Evolutionary conservation across 1,284 basidiomycete species (phyloP), one percentile per base, ranked within the genome.

Genomic region (Microbotryomycetes sp.): DNA sequence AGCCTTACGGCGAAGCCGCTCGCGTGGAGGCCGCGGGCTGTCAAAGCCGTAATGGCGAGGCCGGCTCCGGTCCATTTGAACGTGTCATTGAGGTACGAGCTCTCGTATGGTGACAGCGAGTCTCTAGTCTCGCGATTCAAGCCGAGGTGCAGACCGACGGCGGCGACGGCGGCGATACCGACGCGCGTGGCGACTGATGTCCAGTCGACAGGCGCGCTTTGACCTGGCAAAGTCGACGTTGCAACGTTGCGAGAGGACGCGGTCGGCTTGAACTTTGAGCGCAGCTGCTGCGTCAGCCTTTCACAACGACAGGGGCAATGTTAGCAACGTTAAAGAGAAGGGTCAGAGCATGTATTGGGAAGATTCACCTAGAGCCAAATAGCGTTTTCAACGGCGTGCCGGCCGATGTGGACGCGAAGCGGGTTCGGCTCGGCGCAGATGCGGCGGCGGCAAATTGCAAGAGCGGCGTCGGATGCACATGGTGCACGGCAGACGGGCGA

Each of bases 61-160:
- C 91, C 90, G 56, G 81, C 87, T 23, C 86, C 90, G 7, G 90
- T 89, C 71, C 91, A 93, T 71, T 82, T 83, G 80, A 93, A 93
- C 56, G 84, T 88, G 53, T 84, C 82, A 72, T 93, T 82, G n/a
- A 93, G 78, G 73, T 89, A 85, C 9, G 80, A 81, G 61, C 79
- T 82, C 73, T 90, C 88, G 0, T 78, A 78, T 0, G 75, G 58
- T 27, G 82, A 81, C 28, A 90, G 78, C 2, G 81, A 76, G 57
- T 87, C 87, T 46, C 57, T 60, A 58, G 87, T 89, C 68, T 90
- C 87, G 62, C 88, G 80, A 71, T 91, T 91, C 68, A 91, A 76
- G 54, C 87, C 78, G 0, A 76, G 79, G 70, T 89, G 81, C 28
- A 85, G 78, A 0, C 81, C 79, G 23, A 89, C 75, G 13, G 66